Evolutionary conservation across 202 grass and related monocot species (phyloP), one percentile per base, ranked within the genome.

Genomic region (Alloteropsis angusta): DNA sequence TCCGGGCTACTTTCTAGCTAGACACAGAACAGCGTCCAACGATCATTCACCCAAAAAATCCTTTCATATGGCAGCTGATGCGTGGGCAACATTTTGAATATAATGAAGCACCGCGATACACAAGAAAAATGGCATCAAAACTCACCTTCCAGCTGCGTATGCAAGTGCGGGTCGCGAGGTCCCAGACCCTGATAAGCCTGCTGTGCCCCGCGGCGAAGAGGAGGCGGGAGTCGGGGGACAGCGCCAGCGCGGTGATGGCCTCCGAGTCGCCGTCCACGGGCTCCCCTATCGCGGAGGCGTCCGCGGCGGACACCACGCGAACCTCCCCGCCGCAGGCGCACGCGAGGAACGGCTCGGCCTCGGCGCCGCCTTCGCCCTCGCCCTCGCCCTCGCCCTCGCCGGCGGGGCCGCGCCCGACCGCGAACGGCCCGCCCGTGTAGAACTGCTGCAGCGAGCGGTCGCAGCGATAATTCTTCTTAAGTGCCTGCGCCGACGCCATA

Each of bases 381-480:
- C 21, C 71, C 10, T 72, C 74, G 41, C 30, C 49, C 10, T 66
- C 64, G 0, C 21, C 71, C 10, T 74, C 77, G 36, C 47, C 41
- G 30, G 26, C 44, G 21, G 54, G 76, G 5, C 52, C 18, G 30
- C 54, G 84, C 48, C 91, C 91, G 56, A 94, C 75, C 32, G 87
- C 95, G 67, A 89, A 94, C n/a, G 95, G 85, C 9, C 95, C 92
- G n/a, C 95, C 95, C 7, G 84, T 85, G 44, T 98, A 98, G 81
- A 98, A 98, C 84, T 95, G 92, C 85, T 93, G 92, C 75, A 97
- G 60, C 17, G 88, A 94, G 43, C 82, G 82, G 38, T 85, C 81
- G 50, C 80, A 83, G 44, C 89, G 87, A 85, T 97, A 97, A 81
- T 87, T 97, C 68, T 75, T 85, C 87, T 92, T 97, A 1, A 85